Evolutionary conservation across 306 rosid genomes (phyloP).

Genomic region (Cicer chorassanicum): DNA sequence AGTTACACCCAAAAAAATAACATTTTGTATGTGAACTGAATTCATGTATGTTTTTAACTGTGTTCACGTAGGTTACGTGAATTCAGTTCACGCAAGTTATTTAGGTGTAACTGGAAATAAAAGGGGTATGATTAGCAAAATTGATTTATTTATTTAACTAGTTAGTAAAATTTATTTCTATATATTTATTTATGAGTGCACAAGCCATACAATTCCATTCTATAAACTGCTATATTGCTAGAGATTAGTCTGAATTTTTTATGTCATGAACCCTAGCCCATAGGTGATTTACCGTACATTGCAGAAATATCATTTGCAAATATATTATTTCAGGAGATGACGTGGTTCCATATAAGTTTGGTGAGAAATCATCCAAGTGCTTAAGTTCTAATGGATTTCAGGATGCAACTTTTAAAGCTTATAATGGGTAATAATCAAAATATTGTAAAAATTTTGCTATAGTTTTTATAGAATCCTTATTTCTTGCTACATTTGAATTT

Average conservation of each 20-base stretch:
- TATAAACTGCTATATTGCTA: slow-evolving; percentile 14
- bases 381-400: slow-evolving; percentile 69
- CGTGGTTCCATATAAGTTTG: slow-evolving; percentile 77
- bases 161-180: not conserved
- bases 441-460: slow-evolving; percentile 6
- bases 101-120: no score
- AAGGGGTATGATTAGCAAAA: no score
- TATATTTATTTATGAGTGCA: not conserved
- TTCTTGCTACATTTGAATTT: not conserved
- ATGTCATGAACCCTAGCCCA: slow-evolving; percentile 6
- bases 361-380: slow-evolving; percentile 79
- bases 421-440: slow-evolving; percentile 59
- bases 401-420: slow-evolving; percentile 80
- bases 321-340: slow-evolving; percentile 70
- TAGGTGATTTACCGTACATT: slow-evolving; percentile 23
- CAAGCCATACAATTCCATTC: not conserved
- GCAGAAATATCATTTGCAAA: slow-evolving; percentile 17
- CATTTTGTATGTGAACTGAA: no score
- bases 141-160: not conserved
- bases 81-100: no score
- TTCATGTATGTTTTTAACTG: no score
- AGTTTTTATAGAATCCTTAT: slow-evolving; percentile 13
- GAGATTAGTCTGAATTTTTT: not conserved
- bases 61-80: no score
- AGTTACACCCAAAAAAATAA: no score